Evolutionary conservation across 805 yeast species (phyloP).

Genomic region (Kazachstania martiniae): DNA sequence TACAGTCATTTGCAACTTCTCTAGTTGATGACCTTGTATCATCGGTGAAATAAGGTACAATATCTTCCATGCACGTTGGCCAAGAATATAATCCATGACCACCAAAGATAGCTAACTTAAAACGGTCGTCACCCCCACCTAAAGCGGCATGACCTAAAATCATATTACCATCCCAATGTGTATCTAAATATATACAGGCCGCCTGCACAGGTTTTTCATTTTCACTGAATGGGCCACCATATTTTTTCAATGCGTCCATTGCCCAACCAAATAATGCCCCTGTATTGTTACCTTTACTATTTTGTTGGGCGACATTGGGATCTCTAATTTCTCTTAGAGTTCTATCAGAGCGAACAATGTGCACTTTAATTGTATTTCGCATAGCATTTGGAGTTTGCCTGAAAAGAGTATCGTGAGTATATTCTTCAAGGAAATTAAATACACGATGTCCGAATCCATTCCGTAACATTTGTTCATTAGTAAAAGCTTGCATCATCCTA

Average conservation of each 20-base stretch:
- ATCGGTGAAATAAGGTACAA: slow-evolving; percentile 62
- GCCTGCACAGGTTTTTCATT: slow-evolving; percentile 51
- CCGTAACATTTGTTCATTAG: slow-evolving; percentile 78
- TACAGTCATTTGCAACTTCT: slow-evolving; percentile 85
- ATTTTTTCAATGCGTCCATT: slow-evolving; percentile 49
- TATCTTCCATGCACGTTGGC: slow-evolving; percentile 74
- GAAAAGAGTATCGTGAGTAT: slow-evolving; percentile 41
- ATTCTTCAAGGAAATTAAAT: slow-evolving; percentile 65
- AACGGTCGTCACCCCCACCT: slow-evolving; percentile 71
- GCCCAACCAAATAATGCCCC: slow-evolving; percentile 79
- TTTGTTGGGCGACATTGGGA: slow-evolving; percentile 81
- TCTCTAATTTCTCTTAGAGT: slow-evolving; percentile 65
- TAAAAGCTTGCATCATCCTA: slow-evolving; percentile 81
- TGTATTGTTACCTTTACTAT: slow-evolving; percentile 52
- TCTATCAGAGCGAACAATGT: slow-evolving; percentile 55
- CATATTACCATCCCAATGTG: slow-evolving; percentile 61
- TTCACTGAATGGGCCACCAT: slow-evolving; percentile 43
- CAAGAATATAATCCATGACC: slow-evolving; percentile 86
- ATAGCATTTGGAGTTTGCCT: slow-evolving; percentile 21
- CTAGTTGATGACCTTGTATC: slow-evolving; percentile 46
- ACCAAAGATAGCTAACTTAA: slow-evolving; percentile 84
- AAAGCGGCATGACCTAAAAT: slow-evolving; percentile 86
- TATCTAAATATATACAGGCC: slow-evolving; percentile 76
- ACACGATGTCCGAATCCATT: slow-evolving; percentile 70
- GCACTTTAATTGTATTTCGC: slow-evolving; percentile 65